These are phyloP conservation scores for Lithospermum erythrorhizon DNA, from an alignment of 257 asterid species.

Conservation along the genomic window DNA sequence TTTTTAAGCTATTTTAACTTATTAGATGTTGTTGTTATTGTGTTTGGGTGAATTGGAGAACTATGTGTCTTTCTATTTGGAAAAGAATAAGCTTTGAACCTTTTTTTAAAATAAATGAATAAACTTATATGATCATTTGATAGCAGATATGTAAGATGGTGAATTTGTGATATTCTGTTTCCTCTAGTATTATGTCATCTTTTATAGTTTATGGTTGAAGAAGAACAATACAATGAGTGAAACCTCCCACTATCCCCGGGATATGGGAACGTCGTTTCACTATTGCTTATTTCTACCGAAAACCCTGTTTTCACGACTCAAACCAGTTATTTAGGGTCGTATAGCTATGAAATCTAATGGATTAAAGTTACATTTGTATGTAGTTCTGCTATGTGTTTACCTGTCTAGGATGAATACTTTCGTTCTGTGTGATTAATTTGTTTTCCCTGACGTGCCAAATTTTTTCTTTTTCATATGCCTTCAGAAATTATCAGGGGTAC, in stretches of 20 bases:
- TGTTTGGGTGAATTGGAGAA: background rate
- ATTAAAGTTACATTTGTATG: background rate
- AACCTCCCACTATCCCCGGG: no score
- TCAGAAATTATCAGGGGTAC: constrained; percentile 68
- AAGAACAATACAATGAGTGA: no score
- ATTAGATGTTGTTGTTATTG: background rate
- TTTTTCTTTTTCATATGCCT: background rate
- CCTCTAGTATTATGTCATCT: background rate
- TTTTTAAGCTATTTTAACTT: no score
- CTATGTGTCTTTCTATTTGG: background rate
- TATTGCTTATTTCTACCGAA: background rate
- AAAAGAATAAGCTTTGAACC: background rate
- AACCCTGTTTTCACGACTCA: background rate
- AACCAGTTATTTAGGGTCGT: background rate
- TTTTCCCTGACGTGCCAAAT: background rate
- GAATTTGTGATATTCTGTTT: background rate
- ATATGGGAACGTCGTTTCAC: no score
- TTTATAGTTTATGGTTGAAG: no score
- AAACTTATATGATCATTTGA: background rate
- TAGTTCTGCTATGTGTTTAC: background rate
- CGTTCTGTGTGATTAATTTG: background rate
- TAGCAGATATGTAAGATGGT: no score
- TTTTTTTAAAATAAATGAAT: background rate
- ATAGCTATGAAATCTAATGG: background rate
- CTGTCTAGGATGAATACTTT: background rate